Base-by-base conservation (phyloP, 2,329 filamentous ascomycete species). In the Ceratocystis alfenasii region DNA sequence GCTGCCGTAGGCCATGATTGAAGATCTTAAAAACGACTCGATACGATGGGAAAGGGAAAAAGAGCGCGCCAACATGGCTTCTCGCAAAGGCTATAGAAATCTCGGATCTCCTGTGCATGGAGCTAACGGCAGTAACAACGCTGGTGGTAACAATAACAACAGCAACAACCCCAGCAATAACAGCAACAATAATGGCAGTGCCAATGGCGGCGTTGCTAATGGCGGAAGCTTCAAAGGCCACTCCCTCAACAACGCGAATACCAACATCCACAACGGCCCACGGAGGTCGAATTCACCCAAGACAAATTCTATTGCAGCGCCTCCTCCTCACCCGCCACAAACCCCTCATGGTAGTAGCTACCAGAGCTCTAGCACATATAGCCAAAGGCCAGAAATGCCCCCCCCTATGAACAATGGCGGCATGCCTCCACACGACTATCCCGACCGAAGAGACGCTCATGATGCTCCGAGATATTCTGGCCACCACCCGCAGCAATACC, bases 21-120 rank as follows among this genome's bases (percentile, higher is more conserved):
- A 83, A 73, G 82, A 84, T 70, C 75, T 85, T 67, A 85, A 85
- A 71, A 81, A 79, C 73, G 82, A 85, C 73, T 85, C 82, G 69
- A 80, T 81, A 68, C 79, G 82, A 68, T 85, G 82, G 82, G 82
- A 84, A 71, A 79, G 82, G 82, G 82, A 84, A 71, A 79, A 79
- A 74, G 82, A 85, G 75, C 79, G 82, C 55, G 55, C 55, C 28
- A 63, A 65, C 48, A 64, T 65, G 12, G 66, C 62, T 46, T 62
- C 62, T 25, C 66, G 66, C 20, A 62, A 55, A n/a, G 6, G 28
- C 53, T 62, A 46, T 36, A 67, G 65, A 62, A 45, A 36, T 59
- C 57, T 64, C 22, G 53, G 55, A n/a, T 65, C 62, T 12, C 66
- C 66, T 12, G 55, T 64, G 12, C 12, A 67, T 50, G 53, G 36